Percentiles rank a stretch among this genome's conserved stretches.
Evolutionary conservation across 495 filamentous ascomycete genomes (phyloP).

Genomic region (Hyaloscypha finlandica): DNA sequence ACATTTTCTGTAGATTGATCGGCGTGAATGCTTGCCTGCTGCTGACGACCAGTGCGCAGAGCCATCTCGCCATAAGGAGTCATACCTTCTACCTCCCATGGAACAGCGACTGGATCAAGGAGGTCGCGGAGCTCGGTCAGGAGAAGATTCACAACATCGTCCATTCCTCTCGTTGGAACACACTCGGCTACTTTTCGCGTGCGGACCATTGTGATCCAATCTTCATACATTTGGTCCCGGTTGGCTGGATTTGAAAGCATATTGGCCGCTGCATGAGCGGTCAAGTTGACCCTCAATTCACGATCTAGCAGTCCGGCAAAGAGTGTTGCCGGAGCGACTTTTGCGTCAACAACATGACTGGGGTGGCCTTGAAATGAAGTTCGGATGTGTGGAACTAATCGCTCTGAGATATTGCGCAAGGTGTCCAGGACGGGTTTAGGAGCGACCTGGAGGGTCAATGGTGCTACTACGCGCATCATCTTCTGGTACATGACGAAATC

Average conservation of each 20-base stretch:
- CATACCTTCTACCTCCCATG: slow-evolving; percentile 55
- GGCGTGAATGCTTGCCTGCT: slow-evolving; percentile 32
- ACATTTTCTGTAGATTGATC: slow-evolving; percentile 60
- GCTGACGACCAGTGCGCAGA: slow-evolving; percentile 42
- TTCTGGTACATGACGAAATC: slow-evolving; percentile 94
- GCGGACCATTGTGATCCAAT: slow-evolving; percentile 83
- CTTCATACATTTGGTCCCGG: slow-evolving; percentile 88
- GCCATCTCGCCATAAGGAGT: slow-evolving; percentile 56
- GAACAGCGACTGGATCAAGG: slow-evolving; percentile 61
- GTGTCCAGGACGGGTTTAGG: slow-evolving; percentile 81
- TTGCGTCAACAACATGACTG: slow-evolving; percentile 78
- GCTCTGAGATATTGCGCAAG: slow-evolving; percentile 79
- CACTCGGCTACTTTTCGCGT: slow-evolving; percentile 66
- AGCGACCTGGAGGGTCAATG: slow-evolving; percentile 83
- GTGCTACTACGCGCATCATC: slow-evolving; percentile 88
- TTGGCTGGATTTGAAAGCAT: slow-evolving; percentile 72
- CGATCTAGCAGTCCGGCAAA: slow-evolving; percentile 85
- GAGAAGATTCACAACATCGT: slow-evolving; percentile 68
- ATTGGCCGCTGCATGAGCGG: slow-evolving; percentile 81
- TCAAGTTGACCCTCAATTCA: slow-evolving; percentile 84
- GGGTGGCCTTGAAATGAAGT: slow-evolving; percentile 81
- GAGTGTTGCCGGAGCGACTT: slow-evolving; percentile 82
- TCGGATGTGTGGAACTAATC: slow-evolving; percentile 73
- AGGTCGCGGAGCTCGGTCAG: slow-evolving; percentile 73
- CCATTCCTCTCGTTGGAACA: slow-evolving; percentile 62